Evolutionary conservation across 2,329 filamentous ascomycete genomes (phyloP).

Genomic region (Venturia nashicola): DNA sequence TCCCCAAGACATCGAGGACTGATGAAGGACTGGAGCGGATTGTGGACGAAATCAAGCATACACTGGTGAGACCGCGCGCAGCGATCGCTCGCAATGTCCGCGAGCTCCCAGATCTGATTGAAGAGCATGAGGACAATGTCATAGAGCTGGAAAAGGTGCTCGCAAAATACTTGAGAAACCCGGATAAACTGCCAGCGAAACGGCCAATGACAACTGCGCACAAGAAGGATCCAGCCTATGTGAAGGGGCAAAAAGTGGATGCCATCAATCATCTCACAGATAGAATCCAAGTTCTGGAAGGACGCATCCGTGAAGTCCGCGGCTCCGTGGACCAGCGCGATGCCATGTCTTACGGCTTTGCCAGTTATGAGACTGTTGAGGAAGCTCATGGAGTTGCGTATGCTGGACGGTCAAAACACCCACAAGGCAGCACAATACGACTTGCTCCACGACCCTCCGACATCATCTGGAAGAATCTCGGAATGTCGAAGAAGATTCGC

Average conservation of each 20-base stretch:
- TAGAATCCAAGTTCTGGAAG: conserved; percentile 70
- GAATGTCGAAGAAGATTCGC: conserved; percentile 54
- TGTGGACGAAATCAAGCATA: conserved; percentile 68
- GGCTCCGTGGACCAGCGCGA: conserved; percentile 74
- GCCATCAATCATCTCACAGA: conserved; percentile 87
- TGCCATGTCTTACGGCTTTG: conserved; percentile 85
- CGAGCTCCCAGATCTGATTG: conserved; percentile 72
- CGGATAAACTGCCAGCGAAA: conserved; percentile 61
- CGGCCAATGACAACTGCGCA: conserved; percentile 70
- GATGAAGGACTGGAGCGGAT: conserved; percentile 83
- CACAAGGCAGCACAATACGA: conserved; percentile 61
- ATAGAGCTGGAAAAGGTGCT: conserved; percentile 71
- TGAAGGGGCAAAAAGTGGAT: conserved; percentile 67
- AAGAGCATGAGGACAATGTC: conserved; percentile 70
- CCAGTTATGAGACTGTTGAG: conserved; percentile 78
- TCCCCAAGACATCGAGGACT: conserved; percentile 61
- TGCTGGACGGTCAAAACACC: conserved; percentile 66
- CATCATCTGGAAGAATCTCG: conserved; percentile 92
- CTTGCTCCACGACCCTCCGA: conserved; percentile 82
- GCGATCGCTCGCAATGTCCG: conserved; percentile 87
- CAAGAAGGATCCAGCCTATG: conserved; percentile 62
- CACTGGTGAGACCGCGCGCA: conserved; percentile 64
- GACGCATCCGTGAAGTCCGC: conserved; percentile 73
- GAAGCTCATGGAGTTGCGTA: conserved; percentile 85
- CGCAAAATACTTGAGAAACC: conserved; percentile 83